Evolutionary conservation across 176 grass and related monocot genomes (phyloP).

Genomic region (Guadua angustifolia): DNA sequence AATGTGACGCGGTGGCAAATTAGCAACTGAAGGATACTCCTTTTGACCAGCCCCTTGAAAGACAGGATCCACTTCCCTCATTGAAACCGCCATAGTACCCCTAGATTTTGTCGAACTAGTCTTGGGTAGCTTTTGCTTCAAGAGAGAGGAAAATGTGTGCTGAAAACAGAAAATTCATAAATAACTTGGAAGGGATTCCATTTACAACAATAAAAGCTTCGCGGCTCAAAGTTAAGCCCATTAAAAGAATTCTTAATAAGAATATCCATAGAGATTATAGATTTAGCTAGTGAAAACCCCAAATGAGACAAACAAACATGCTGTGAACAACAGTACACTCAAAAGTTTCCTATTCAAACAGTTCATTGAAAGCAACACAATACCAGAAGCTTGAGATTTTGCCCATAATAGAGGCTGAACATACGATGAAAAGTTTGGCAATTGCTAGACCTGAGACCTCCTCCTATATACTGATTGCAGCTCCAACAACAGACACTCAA

Average conservation of each 20-base stretch:
- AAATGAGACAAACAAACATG: slow-evolving; percentile 18
- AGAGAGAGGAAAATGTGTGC: slow-evolving; percentile 73
- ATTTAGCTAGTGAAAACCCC: not conserved
- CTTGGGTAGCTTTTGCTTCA: slow-evolving; percentile 75
- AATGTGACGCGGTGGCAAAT: slow-evolving; percentile 28
- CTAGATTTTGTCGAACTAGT: slow-evolving; percentile 57
- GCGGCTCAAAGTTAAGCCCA: slow-evolving; percentile 11
- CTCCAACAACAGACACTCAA: slow-evolving; percentile 1
- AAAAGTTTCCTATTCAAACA: slow-evolving; percentile 27
- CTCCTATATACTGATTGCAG: not conserved
- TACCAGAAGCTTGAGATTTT: slow-evolving; percentile 9
- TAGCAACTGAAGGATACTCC: slow-evolving; percentile 74
- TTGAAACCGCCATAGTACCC: slow-evolving; percentile 79
- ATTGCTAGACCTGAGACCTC: not conserved
- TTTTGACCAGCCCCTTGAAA: slow-evolving; percentile 93
- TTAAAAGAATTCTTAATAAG: slow-evolving; percentile 20
- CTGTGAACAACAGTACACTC: not conserved
- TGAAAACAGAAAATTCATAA: slow-evolving; percentile 45
- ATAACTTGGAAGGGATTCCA: not conserved
- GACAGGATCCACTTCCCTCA: slow-evolving; percentile 83
- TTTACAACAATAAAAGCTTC: slow-evolving; percentile 20
- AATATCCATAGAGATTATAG: not conserved
- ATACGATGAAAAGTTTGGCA: slow-evolving; percentile 11
- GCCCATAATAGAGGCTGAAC: not conserved
- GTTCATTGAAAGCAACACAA: not conserved